Base-by-base conservation (phyloP, 371 early-diverging fungal genomes). In the Fennellomyces sp. region DNA sequence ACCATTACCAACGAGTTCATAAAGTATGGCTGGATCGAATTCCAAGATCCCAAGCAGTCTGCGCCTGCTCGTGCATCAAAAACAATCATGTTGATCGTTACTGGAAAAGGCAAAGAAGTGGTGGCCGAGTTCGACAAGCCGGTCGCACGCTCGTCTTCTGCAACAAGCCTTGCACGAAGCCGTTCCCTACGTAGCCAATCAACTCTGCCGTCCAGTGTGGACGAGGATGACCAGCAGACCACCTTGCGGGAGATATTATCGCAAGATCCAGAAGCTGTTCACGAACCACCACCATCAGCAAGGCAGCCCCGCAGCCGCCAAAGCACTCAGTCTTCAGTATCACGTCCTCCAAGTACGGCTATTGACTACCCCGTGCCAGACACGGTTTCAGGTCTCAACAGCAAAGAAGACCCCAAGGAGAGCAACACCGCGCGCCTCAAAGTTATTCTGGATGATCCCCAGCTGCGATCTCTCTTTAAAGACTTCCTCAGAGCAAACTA, bases 401-500 rank as follows among this genome's bases (percentile, higher is more conserved):
- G 10, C 45, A n/a, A 36, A 13, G 30, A 62, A 10, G 51, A 61
- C 55, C 45, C 28, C 29, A 68, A 63, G n/a, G 68, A 68, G 19
- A 52, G 60, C 38, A 68, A 63, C 15, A 41, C 68, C 23, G 49
- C 51, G n/a, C 42, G 52, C 3, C 80, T 91, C 8, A 82, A 80
- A 47, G 61, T 78, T 31, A 91, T 91, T 50, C 72, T 91, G 2
- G 82, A 81, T 25, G 84, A 79, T 60, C 58, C 79, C 2, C 77
- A 74, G 5, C 69, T 90, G 5, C 77, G 88, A 17, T 80, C 84
- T 5, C 71, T 85, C 5, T 89, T 89, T 68, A 84, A 86, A 63
- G 81, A 78, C 50, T 89, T 87, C 61, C 67, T 88, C 30, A 73
- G 82, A n/a, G 76, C 83, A 31, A 87, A 88, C 52, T 85, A 86